Evolutionary conservation across 2,329 filamentous ascomycete species (phyloP).

Genomic region (Xylariaceae sp.): DNA sequence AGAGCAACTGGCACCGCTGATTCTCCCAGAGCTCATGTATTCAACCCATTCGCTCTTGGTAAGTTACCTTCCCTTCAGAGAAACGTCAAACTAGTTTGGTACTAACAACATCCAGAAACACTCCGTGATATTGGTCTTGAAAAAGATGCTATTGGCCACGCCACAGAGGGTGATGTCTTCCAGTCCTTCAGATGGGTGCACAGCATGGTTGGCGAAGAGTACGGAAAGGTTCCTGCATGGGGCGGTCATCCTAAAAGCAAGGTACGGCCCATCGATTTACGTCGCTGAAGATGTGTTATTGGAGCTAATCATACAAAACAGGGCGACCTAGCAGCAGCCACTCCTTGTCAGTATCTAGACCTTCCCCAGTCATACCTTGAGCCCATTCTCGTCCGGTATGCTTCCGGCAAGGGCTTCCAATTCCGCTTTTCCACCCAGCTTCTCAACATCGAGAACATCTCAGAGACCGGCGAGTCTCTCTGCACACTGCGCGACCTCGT

Average conservation of each 20-base stretch:
- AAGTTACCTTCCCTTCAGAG: conserved; percentile 1
- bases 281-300: background rate
- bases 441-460: conserved; percentile 26
- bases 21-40: conserved; percentile 56
- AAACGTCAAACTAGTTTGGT: background rate
- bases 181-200: conserved; percentile 48
- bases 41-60: conserved; percentile 51
- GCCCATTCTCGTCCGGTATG: conserved; percentile 39
- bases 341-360: conserved; percentile 39
- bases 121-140: conserved; percentile 49
- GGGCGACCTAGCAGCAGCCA: conserved; percentile 40
- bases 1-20: conserved; percentile 45
- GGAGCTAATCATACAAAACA: conserved; percentile 19
- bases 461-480: conserved; percentile 14
- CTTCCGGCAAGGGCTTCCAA: conserved; percentile 35
- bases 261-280: conserved; percentile 27
- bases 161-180: conserved; percentile 39
- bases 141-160: conserved; percentile 34
- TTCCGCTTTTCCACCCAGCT: conserved; percentile 38
- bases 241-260: conserved; percentile 42
- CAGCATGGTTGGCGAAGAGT: conserved; percentile 50
- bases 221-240: conserved; percentile 46
- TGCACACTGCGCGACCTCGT: conserved; percentile 34
- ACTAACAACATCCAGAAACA: conserved; percentile 37
- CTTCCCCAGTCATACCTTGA: conserved; percentile 42